Percentiles rank a stretch among this genome's conserved stretches.
phyloP scores from a whole-genome alignment of 2,329 filamentous ascomycete genomes.

The Nemania sp. region DNA sequence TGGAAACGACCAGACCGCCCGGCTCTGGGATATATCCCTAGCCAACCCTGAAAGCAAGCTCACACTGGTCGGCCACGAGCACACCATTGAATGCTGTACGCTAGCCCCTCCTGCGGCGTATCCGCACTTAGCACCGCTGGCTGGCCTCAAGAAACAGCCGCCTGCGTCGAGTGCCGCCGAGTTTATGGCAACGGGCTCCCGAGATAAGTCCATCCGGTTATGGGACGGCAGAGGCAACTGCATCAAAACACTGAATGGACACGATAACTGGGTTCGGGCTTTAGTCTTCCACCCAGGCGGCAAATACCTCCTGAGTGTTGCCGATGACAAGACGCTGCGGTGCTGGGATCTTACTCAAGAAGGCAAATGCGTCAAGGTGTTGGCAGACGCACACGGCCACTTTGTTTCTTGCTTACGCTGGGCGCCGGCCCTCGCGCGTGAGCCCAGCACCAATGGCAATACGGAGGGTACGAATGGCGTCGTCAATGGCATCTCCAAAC shows the following conservation, averaged over 20 bases:
- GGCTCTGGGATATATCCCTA: conserved; percentile 81
- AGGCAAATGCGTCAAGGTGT: conserved; percentile 82
- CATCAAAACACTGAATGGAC: conserved; percentile 81
- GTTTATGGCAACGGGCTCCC: conserved; percentile 84
- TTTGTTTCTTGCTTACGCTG: conserved; percentile 87
- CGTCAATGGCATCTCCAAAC: conserved; percentile 52
- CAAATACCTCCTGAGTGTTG: conserved; percentile 82
- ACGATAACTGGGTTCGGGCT: conserved; percentile 92
- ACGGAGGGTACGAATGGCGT: conserved; percentile 47
- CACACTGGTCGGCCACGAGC: conserved; percentile 83
- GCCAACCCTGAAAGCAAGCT: conserved; percentile 72
- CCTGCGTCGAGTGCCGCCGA: conserved; percentile 75
- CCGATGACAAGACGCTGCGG: conserved; percentile 88
- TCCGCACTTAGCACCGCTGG: conserved; percentile 72
- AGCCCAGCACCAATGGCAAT: conserved; percentile 47
- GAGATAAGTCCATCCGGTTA: conserved; percentile 88
- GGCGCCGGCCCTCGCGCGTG: conserved; percentile 76
- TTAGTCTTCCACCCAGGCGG: conserved; percentile 90
- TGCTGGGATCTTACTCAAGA: conserved; percentile 95
- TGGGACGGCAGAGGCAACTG: conserved; percentile 86
- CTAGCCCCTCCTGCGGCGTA: conserved; percentile 83
- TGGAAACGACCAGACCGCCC: conserved; percentile 78
- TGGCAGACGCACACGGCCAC: conserved; percentile 77
- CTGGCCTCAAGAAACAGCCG: conserved; percentile 82
- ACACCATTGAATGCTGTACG: conserved; percentile 82